phyloP scores from a whole-genome alignment of 1,284 basidiomycete genomes.

The Cryptococcus deneoformans region DNA sequence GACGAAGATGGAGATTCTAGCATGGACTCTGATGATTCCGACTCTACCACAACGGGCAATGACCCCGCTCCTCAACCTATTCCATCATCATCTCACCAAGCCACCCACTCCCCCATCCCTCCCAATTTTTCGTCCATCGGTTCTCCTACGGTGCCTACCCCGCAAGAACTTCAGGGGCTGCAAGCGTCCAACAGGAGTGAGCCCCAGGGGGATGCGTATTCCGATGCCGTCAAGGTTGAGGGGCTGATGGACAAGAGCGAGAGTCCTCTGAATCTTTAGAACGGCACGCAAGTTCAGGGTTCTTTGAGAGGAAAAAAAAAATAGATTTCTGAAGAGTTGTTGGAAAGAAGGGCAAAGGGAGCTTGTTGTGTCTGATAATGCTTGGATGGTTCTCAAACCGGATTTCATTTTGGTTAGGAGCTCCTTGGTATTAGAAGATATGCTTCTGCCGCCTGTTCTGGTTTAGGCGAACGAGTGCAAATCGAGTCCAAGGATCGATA shows the following conservation, averaged over 20 bases:
- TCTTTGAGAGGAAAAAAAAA: too few relatives aligned
- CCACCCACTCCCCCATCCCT: slow-evolving; percentile 43
- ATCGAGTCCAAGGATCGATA: too few relatives aligned
- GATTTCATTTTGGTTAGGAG: too few relatives aligned
- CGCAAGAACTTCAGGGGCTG: slow-evolving; percentile 24
- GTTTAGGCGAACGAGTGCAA: too few relatives aligned
- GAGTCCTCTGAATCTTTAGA: slow-evolving; percentile 57
- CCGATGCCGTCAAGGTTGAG: slow-evolving; percentile 61
- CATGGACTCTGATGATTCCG: slow-evolving; percentile 55
- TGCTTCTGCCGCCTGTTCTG: too few relatives aligned
- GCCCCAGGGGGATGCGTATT: slow-evolving; percentile 61
- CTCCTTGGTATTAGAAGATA: too few relatives aligned
- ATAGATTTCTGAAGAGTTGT: too few relatives aligned
- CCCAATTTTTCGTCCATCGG: slow-evolving; percentile 41
- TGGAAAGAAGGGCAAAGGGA: too few relatives aligned
- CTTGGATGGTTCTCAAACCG: too few relatives aligned
- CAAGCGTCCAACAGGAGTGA: slow-evolving; percentile 41
- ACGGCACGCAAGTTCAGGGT: too few relatives aligned
- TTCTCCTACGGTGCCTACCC: slow-evolving; percentile 39
- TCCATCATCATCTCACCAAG: slow-evolving; percentile 14
- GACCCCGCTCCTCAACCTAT: slow-evolving; percentile 3
- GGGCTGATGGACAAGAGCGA: slow-evolving; percentile 71
- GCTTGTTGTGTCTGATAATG: too few relatives aligned
- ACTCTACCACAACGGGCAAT: slow-evolving; percentile 60
- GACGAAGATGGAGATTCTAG: slow-evolving; percentile 57